A percentile compares a stretch with the other conserved stretches of the same genome.
These are phyloP conservation scores for Termitomyces sp. DNA, from an alignment of 1,284 basidiomycete genomes.

Conservation along the genomic window DNA sequence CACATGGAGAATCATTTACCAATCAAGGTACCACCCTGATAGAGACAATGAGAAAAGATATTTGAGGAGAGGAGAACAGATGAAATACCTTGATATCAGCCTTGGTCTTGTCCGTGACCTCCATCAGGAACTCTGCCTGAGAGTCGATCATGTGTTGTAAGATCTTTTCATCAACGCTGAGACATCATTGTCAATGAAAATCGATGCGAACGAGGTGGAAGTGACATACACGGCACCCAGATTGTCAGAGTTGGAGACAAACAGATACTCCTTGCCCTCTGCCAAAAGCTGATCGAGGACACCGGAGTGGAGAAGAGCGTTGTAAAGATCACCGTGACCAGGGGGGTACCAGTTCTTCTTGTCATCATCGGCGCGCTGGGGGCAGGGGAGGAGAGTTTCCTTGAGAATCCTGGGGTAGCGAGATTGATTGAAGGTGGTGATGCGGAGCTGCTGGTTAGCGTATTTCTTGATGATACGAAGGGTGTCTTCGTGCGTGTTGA, in stretches of 20 bases:
- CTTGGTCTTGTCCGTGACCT: conserved; percentile 99
- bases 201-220: conserved; percentile 18
- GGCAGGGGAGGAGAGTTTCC: conserved; percentile 89
- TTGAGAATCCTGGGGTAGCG: conserved; percentile 97
- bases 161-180: conserved; percentile 76
- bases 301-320: conserved; percentile 91
- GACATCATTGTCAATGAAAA: conserved; percentile 12
- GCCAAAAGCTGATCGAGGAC: conserved; percentile 92
- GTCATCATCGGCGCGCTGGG: conserved; percentile 82
- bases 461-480: conserved; percentile 99
- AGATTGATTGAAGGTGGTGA: conserved; percentile 97
- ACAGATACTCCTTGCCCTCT: conserved; percentile 98
- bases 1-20: conserved; percentile 20
- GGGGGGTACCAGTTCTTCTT: conserved; percentile 99
- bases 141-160: conserved; percentile 89
- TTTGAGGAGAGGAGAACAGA: not conserved
- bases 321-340: conserved; percentile 97
- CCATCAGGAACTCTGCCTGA: conserved; percentile 92
- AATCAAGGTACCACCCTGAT: conserved; percentile 91
- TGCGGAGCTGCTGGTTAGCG: conserved; percentile 94
- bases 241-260: conserved; percentile 99
- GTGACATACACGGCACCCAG: conserved; percentile 89
- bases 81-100: conserved; percentile 84
- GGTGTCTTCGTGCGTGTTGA: conserved; percentile 98
- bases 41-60: not conserved